Evolutionary conservation across 2,329 filamentous ascomycete species (phyloP).

Genomic region (Fusarium denticulatum): DNA sequence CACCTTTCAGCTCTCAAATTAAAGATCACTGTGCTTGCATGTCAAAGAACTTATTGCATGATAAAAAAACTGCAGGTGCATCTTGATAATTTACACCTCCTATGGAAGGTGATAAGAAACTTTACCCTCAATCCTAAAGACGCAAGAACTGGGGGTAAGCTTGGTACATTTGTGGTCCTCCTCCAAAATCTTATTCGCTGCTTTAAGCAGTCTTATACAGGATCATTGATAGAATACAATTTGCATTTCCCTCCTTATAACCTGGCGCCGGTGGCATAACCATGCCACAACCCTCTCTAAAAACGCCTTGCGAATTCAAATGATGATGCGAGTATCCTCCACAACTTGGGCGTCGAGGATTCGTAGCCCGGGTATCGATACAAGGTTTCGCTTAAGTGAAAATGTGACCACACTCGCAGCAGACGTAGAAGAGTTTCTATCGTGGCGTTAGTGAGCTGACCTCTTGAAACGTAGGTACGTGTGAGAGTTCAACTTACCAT

Average conservation of each 20-base stretch:
- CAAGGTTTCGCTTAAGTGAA: constrained; percentile 63
- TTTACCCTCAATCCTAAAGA: not conserved
- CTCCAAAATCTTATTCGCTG: constrained; percentile 6
- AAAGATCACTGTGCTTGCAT: not conserved
- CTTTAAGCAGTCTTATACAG: constrained; percentile 17
- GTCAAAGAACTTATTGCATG: not conserved
- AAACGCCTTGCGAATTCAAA: constrained; percentile 40
- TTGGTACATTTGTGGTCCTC: not conserved
- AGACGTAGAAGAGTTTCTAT: constrained; percentile 93
- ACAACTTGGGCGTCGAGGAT: constrained; percentile 23
- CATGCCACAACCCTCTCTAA: constrained; percentile 26
- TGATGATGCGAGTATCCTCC: constrained; percentile 31
- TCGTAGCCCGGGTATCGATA: constrained; percentile 40
- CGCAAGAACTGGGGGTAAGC: not conserved
- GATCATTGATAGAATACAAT: constrained; percentile 30
- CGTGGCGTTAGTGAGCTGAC: not conserved
- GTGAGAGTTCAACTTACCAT: constrained; percentile 74
- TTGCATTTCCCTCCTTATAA: constrained; percentile 20
- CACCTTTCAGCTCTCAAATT: constrained; percentile 39
- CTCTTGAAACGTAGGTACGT: not conserved
- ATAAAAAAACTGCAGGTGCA: constrained; percentile 6
- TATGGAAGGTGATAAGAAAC: not conserved
- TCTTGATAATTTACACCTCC: constrained; percentile 11
- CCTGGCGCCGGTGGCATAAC: constrained; percentile 20
- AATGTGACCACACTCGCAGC: constrained; percentile 91